Evolutionary conservation across 371 early-diverging fungal species (phyloP), one percentile per base, ranked within the genome.

Genomic region (Circinella minor): DNA sequence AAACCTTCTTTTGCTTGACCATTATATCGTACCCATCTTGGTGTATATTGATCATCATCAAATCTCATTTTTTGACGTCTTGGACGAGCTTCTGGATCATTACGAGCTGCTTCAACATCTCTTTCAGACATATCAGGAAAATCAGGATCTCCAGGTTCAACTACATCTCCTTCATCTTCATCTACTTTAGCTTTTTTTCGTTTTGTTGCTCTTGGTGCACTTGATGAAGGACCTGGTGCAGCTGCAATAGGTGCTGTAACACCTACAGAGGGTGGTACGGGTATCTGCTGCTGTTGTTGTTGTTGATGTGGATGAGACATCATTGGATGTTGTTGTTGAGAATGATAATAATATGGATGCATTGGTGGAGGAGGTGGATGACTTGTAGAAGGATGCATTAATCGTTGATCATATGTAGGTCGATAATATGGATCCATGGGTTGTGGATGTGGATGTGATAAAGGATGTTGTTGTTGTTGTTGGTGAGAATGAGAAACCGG

Each of bases 1-100:
- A 92, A 86, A 0, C 97, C 97, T 73, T 96, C 96, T 76, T 94
- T 94, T 27, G 86, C 79, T 57, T 91, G 91, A 1, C 96, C 96
- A 65, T 81, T 82, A 69, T 85, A 88, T 43, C 97, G 85, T 6
- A 96, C 96, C 93, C 92, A 94, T 64, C 87, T 83, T 4, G 97
- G 97, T 7, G 96, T 96, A 74, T 96, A 96, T 70, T 91, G 73
- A 71, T 96, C 97, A 27, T 90, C 94, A 34, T 75, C 73, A 74
- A 89, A 94, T 10, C 94, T 85, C 49, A 89, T 74, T 63, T 88
- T 88, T 71, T 94, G 94, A 62, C 81, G 81, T 54, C 93, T 88
- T 4, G 91, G 86, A 63, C 81, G 75, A 14, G 86, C 87, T 61
- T 89, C 87, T 61, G 80, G 77, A 66, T 80, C 80, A 17, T 67